Conservation (phyloP, 1,139 yeast species). For the Nadsonia commutata region DNA sequence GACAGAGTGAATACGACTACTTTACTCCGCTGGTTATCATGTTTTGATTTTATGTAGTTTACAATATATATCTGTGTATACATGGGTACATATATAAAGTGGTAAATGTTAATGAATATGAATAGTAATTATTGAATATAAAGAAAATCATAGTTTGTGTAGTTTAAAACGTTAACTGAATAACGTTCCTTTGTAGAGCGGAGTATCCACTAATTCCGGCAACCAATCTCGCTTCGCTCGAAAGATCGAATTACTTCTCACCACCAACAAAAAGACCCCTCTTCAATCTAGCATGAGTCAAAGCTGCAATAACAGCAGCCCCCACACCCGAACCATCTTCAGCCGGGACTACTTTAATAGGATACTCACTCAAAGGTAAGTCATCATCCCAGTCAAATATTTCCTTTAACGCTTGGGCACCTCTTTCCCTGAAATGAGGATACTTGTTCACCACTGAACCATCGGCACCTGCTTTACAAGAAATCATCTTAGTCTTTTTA, state of each 20-base stretch:
- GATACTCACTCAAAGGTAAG: constrained; percentile 40
- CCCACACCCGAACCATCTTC: constrained; percentile 99
- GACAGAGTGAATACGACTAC: too few species aligned
- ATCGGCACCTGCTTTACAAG: constrained; percentile 90
- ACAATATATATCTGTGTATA: too few species aligned
- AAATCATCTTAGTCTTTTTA: constrained; percentile 63
- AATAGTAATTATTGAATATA: too few species aligned
- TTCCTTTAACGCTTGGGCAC: constrained; percentile 78
- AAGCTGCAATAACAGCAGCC: constrained; percentile 93
- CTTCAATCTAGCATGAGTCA: constrained; percentile 64
- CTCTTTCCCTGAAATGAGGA: constrained; percentile 83
- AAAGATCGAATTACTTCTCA: constrained; percentile 9
- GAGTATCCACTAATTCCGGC: too few species aligned
- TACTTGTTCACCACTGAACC: constrained; percentile 91
- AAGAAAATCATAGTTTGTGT: too few species aligned
- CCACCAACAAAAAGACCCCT: constrained; percentile 66
- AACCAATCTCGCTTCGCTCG: too few species aligned
- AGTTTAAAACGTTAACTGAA: too few species aligned
- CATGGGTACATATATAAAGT: too few species aligned
- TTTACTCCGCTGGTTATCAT: too few species aligned
- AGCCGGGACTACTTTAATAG: constrained; percentile 73
- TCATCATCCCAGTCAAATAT: constrained; percentile 64
- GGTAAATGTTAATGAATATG: too few species aligned
- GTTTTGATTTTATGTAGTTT: too few species aligned
- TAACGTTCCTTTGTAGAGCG: too few species aligned